These are phyloP conservation scores for Solanum sejunctum DNA, from an alignment of 257 asterid genomes.

Conservation along the genomic window DNA sequence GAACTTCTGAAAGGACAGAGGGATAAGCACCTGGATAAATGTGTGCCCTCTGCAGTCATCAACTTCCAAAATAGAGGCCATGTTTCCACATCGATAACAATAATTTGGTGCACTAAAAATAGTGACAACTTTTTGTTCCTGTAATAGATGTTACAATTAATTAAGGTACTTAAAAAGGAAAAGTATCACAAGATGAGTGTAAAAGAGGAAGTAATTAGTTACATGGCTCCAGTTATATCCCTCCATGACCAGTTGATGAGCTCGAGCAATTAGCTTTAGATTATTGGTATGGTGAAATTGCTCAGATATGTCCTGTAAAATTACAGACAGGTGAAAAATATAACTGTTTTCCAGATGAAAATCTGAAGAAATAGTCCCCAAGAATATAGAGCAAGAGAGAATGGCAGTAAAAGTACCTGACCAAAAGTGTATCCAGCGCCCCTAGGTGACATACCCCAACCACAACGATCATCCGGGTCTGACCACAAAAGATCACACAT, in stretches of 20 bases:
- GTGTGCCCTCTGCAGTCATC: conserved; percentile 84
- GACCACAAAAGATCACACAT: conserved; percentile 98
- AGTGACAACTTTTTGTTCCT: conserved; percentile 97
- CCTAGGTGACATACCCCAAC: conserved; percentile 98
- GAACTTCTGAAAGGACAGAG: not conserved
- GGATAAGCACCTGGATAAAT: conserved; percentile 65
- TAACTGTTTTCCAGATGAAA: not conserved
- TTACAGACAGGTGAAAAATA: not conserved
- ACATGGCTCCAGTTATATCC: conserved; percentile 99
- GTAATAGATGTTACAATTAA: conserved; percentile 12
- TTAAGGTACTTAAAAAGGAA: not conserved
- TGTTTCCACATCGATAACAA: conserved; percentile 93
- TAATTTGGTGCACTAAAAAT: conserved; percentile 93
- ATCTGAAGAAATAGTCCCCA: not conserved
- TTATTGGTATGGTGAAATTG: conserved; percentile 88
- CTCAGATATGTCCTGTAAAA: conserved; percentile 82
- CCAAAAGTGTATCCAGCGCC: conserved; percentile 99
- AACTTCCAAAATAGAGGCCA: conserved; percentile 96
- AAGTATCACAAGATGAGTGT: not conserved
- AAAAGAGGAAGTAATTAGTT: conserved; percentile 2
- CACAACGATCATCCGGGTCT: conserved; percentile 98
- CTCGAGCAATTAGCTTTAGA: conserved; percentile 82
- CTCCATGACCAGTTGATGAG: conserved; percentile 97
- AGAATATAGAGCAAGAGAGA: not conserved
- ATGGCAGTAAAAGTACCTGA: conserved; percentile 35